Base-by-base conservation (phyloP, 805 yeast genomes). In the Hagleromyces aurorensis region DNA sequence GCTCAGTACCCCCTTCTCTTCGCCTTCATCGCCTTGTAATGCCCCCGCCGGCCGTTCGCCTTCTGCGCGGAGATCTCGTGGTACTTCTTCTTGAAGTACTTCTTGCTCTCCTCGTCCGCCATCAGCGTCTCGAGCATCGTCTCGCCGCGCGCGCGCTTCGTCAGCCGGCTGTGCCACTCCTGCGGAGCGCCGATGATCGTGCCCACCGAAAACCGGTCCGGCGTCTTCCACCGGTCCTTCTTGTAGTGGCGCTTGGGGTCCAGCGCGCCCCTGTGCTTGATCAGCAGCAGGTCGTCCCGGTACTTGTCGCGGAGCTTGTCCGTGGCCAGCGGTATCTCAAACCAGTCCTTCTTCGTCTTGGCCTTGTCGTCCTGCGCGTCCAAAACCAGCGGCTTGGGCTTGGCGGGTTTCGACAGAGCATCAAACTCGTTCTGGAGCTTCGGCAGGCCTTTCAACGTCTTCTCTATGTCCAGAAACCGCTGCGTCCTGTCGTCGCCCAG, bases 201-300 rank as follows among this genome's bases (percentile, higher is more conserved):
- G 10, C 98, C 98, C 44, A 82, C 71, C 35, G 89, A 91, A 54
- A 91, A 86, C 41, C 67, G 73, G 47, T 81, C 83, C 25, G 94
- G 89, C 6, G 69, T 66, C 28, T 66, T 68, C 80, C 86, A 79
- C 38, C 75, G 75, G 36, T 80, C 91, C 54, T 83, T 84, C 59
- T 83, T 85, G 60, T 91, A 91, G 59, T 85, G 95, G 46, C 96
- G 72, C 60, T 91, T 91, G 6, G 96, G 97, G 52, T 91, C 97
- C 38, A 91, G 66, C 7, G 86, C 95, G 33, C 81, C 79, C 58
- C 98, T 75, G 62, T 89, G 83, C 49, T 84, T 78, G 36, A 91
- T 65, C 10, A 91, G 60, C 48, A 75, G 64, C 44, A 91, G 52
- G 53, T 91, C 97, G 36, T 94, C 67, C 48, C 80, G 80, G 13